Conservation (phyloP, 1,139 yeast species). For the Scheffersomyces illinoinensis region DNA sequence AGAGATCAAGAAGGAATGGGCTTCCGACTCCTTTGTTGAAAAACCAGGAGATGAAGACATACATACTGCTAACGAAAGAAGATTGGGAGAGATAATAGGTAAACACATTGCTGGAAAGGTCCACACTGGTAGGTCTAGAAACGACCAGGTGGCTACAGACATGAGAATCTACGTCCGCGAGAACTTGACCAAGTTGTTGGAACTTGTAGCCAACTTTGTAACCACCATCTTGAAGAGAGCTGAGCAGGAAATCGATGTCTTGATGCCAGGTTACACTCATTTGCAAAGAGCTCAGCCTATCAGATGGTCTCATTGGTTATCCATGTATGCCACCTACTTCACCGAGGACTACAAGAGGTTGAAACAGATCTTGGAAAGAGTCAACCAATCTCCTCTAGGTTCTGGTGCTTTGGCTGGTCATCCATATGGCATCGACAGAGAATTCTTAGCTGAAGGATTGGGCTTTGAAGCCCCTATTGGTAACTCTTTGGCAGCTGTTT, state of each 20-base stretch:
- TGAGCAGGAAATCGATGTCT: conserved; percentile 77
- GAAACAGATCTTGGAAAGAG: conserved; percentile 74
- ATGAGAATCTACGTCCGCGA: conserved; percentile 94
- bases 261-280: conserved; percentile 99
- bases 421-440: conserved; percentile 97
- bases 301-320: conserved; percentile 98
- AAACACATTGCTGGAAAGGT: conserved; percentile 93
- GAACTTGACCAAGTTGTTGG: conserved; percentile 60
- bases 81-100: conserved; percentile 95
- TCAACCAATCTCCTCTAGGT: conserved; percentile 89
- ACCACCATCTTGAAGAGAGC: conserved; percentile 73
- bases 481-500: conserved; percentile 90
- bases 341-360: conserved; percentile 87
- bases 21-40: conserved; percentile 66
- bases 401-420: conserved; percentile 99
- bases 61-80: conserved; percentile 97
- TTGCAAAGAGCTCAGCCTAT: conserved; percentile 98
- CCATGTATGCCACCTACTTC: conserved; percentile 92
- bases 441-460: conserved; percentile 73
- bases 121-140: conserved; percentile 97
- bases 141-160: conserved; percentile 98
- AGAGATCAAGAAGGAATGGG: conserved; percentile 79
- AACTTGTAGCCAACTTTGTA: conserved; percentile 61
- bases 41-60: conserved; percentile 96
- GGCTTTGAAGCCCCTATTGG: conserved; percentile 88